phyloP scores from a whole-genome alignment of 371 early-diverging fungal genomes.

The Mortierella sp. region DNA sequence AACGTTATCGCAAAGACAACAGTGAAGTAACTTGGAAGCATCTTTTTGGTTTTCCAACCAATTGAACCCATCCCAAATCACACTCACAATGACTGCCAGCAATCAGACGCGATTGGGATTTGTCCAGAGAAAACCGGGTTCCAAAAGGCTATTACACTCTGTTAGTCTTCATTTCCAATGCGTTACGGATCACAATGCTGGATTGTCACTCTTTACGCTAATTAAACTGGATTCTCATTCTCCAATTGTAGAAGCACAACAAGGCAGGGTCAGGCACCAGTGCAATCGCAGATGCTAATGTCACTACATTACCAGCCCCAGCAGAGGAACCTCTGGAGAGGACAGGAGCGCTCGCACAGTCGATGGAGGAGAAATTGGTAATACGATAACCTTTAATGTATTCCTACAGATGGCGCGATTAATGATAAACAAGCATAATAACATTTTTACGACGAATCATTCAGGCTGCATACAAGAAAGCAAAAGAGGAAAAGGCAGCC shows the following conservation, averaged over 20 bases:
- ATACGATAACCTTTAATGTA: not conserved
- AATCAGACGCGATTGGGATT: constrained; percentile 40
- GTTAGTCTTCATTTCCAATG: constrained; percentile 8
- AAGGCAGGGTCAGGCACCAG: constrained; percentile 2
- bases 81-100: constrained; percentile 16
- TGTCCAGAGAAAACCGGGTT: constrained; percentile 33
- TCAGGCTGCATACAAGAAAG: constrained; percentile 29
- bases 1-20: not conserved
- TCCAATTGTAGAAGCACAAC: not conserved
- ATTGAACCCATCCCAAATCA: not conserved
- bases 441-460: not conserved
- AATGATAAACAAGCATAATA: not conserved
- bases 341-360: constrained; percentile 1
- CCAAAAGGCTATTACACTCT: constrained; percentile 14
- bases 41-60: not conserved
- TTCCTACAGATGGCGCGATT: not conserved
- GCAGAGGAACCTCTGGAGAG: constrained; percentile 15
- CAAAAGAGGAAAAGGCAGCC: constrained; percentile 17
- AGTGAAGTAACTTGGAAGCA: too few relatives aligned
- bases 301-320: constrained; percentile 1
- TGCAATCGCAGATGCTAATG: not conserved
- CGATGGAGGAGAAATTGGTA: constrained; percentile 48
- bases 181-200: not conserved
- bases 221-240: not conserved
- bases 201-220: not conserved